Percentiles rank a stretch among this genome's conserved stretches.
These are phyloP conservation scores for Podaxis carcinomalis DNA, from an alignment of 768 basidiomycete genomes.

Conservation along the genomic window DNA sequence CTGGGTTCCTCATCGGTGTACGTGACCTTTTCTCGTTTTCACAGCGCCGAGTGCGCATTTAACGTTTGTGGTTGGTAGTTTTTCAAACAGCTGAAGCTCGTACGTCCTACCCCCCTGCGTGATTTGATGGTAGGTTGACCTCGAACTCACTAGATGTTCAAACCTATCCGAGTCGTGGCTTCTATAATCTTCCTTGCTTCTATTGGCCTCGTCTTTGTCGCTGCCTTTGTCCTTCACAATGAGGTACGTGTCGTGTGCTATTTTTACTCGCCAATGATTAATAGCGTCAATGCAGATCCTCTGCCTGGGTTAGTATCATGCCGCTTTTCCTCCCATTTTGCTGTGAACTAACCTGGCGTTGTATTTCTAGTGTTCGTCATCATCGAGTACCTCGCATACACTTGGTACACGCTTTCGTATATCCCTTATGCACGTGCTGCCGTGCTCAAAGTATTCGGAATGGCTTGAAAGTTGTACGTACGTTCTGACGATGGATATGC, in stretches of 20 bases:
- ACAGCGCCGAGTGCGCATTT: background rate
- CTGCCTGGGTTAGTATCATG: conserved; percentile 54
- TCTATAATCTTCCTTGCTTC: conserved; percentile 73
- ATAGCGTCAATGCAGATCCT: conserved; percentile 41
- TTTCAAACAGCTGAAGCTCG: conserved; percentile 75
- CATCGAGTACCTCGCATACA: conserved; percentile 87
- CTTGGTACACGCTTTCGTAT: conserved; percentile 86
- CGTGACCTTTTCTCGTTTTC: conserved; percentile 23
- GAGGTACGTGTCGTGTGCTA: conserved; percentile 42
- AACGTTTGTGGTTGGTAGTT: conserved; percentile 44
- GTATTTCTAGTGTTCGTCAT: conserved; percentile 73
- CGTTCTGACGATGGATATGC: background rate
- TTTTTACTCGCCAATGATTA: background rate
- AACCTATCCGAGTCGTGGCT: conserved; percentile 82
- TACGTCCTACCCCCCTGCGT: conserved; percentile 20
- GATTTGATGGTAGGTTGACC: background rate
- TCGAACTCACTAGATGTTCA: conserved; percentile 72
- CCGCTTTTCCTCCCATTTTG: background rate
- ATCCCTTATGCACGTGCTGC: conserved; percentile 87
- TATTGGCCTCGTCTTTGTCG: conserved; percentile 80
- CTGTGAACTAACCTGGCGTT: conserved; percentile 8
- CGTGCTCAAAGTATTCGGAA: conserved; percentile 59
- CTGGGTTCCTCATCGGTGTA: conserved; percentile 89
- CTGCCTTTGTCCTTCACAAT: conserved; percentile 72
- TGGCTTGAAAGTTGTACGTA: conserved; percentile 24